phyloP scores from a whole-genome alignment of 768 basidiomycete species.

The Collybia sordida region DNA sequence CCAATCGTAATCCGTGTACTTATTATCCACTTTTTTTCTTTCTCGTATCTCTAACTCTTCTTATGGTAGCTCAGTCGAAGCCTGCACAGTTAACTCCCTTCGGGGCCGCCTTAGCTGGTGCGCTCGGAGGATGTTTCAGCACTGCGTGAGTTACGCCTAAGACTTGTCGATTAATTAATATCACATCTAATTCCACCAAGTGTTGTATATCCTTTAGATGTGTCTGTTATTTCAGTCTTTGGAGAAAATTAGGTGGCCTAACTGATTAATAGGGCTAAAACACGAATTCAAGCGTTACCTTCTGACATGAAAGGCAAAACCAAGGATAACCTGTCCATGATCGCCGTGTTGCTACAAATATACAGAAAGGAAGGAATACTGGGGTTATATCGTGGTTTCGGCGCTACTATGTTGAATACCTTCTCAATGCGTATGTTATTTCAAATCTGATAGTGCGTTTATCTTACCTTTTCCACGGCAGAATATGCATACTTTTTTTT shows the following conservation, averaged over 20 bases:
- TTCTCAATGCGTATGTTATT: conserved; percentile 88
- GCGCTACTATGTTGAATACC: conserved; percentile 96
- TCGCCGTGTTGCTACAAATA: conserved; percentile 66
- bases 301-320: conserved; percentile 45
- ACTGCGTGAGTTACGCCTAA: conserved; percentile 68
- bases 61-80: conserved; percentile 54
- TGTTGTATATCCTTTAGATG: conserved; percentile 93
- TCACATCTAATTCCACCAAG: conserved; percentile 36
- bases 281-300: conserved; percentile 85
- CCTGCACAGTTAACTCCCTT: conserved; percentile 79
- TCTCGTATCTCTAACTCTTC: conserved; percentile 1
- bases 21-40: conserved; percentile 14
- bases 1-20: conserved; percentile 8
- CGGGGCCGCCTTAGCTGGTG: conserved; percentile 88
- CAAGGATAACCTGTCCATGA: conserved; percentile 57
- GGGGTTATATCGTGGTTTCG: conserved; percentile 90
- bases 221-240: conserved; percentile 49
- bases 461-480: conserved; percentile 28
- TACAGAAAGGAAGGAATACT: conserved; percentile 76
- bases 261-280: conserved; percentile 70
- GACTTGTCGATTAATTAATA: background rate
- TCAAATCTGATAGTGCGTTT: conserved; percentile 5
- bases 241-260: background rate
- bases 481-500: conserved; percentile 99
- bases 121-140: conserved; percentile 90